Evolutionary conservation across 208 protist genomes (phyloP), one percentile per base, ranked within the genome.

Genomic region (Endotrypanum monterogeii): DNA sequence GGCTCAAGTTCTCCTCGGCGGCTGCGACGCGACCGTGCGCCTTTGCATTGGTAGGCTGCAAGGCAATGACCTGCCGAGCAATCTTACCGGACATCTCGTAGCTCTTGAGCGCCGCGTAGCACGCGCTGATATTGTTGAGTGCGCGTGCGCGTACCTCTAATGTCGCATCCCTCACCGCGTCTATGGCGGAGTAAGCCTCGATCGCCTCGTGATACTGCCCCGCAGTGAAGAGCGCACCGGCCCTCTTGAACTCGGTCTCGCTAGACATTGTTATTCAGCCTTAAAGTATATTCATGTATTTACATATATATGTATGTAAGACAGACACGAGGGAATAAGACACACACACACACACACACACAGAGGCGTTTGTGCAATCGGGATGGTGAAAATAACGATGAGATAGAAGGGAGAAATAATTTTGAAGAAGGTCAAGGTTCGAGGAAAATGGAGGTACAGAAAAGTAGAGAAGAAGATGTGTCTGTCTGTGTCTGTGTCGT

Each of bases 41-140:
- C 62, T 92, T 89, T 28, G 80, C 83, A 71, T 89, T 89, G 25
- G 39, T 11, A 2, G 83, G 79, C 61, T 95, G 81, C 37, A 95
- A 28, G 23, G 66, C 60, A 14, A 95, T 51, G 25, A 83, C 87
- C 67, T 89, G 63, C 65, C 84, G 70, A 6, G 92, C 90, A 51
- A 73, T 79, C 30, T 73, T 74, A 28, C 92, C 78, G 1, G 92
- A 85, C 16, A 79, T 87, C 14, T 55, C 35, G 71, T 88, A 97
- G 70, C 92, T 78, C 32, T 86, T 62, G 44, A 86, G 39, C 16
- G 87, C 77, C 14, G 90, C 90, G 68, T 92, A 90, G 71, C 92
- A 97, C 0, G 84, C 90, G 63, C 92, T 97, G 51, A 89, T 82
- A 74, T 97, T 97, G 77, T 85, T 93, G 37, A 88, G 75, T 5